A percentile compares a stretch with the other conserved stretches of the same genome.
phyloP scores from a whole-genome alignment of 2,329 filamentous ascomycete genomes.

The Apiospora rasikravindrae region DNA sequence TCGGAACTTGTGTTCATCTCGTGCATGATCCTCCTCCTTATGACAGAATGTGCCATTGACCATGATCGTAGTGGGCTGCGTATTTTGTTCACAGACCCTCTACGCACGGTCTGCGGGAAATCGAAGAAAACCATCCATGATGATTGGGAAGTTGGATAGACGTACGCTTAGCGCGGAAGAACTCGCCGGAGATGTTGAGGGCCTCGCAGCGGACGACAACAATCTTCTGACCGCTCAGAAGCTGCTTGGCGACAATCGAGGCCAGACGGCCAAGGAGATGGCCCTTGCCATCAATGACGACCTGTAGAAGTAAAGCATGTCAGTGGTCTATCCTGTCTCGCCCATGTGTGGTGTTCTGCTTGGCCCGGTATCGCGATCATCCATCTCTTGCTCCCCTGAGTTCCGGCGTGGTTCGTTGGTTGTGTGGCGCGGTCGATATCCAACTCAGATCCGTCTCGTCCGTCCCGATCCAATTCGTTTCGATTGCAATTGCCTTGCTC shows the following conservation, averaged over 20 bases:
- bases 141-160: conserved; percentile 46
- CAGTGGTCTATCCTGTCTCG: not conserved
- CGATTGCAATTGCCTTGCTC: not conserved
- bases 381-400: conserved; percentile 1
- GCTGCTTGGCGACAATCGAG: conserved; percentile 98
- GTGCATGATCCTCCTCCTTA: not conserved
- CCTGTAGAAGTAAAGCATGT: conserved; percentile 53
- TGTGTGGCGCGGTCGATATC: conserved; percentile 12
- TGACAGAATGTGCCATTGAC: not conserved
- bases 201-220: conserved; percentile 98
- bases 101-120: not conserved
- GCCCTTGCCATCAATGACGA: conserved; percentile 99
- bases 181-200: conserved; percentile 99
- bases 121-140: conserved; percentile 20
- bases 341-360: not conserved
- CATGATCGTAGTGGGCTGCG: not conserved
- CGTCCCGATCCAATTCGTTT: not conserved
- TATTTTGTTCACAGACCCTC: not conserved
- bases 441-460: not conserved
- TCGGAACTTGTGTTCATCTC: not conserved
- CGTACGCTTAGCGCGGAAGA: conserved; percentile 99
- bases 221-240: conserved; percentile 99
- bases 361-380: not conserved
- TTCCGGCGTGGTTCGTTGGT: not conserved
- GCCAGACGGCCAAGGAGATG: conserved; percentile 99